A percentile compares a stretch with the other conserved stretches of the same genome.
phyloP scores from a whole-genome alignment of 2,329 filamentous ascomycete species.

The Ophidiomyces ophidiicola region DNA sequence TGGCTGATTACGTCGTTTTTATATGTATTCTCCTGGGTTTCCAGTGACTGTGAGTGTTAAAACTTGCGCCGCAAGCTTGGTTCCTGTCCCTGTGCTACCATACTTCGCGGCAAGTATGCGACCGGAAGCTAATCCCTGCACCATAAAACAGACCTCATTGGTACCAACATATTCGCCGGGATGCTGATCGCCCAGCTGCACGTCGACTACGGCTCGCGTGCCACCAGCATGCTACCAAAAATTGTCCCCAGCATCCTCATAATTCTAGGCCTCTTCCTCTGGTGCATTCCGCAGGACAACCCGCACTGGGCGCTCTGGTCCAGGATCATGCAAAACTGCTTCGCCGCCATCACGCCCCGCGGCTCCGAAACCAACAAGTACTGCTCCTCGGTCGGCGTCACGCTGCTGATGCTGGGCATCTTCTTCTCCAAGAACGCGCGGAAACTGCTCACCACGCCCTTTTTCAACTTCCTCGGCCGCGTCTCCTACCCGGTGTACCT shows the following conservation, averaged over 20 bases:
- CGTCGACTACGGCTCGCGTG: conserved; percentile 17
- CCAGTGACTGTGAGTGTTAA: conserved; percentile 18
- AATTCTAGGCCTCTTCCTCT: conserved; percentile 18
- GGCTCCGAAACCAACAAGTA: conserved; percentile 19
- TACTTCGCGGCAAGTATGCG: no score
- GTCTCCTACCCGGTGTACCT: conserved; percentile 23
- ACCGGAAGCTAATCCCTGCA: conserved; percentile 5
- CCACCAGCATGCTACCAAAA: conserved; percentile 17
- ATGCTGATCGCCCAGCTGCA: conserved; percentile 21
- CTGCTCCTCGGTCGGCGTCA: conserved; percentile 19
- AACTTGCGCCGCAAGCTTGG: no score
- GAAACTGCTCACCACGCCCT: conserved; percentile 15
- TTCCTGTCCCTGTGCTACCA: no score
- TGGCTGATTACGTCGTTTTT: conserved; percentile 27
- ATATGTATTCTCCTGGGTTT: conserved; percentile 30
- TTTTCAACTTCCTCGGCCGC: conserved; percentile 22
- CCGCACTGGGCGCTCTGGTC: conserved; percentile 20
- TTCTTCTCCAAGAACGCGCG: conserved; percentile 19
- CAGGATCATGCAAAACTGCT: conserved; percentile 12
- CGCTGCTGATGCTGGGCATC: conserved; percentile 18
- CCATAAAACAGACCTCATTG: conserved; percentile 16
- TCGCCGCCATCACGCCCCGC: conserved; percentile 15
- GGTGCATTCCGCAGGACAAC: conserved; percentile 20
- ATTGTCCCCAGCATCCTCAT: conserved; percentile 18
- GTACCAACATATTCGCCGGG: conserved; percentile 21